These are phyloP conservation scores for Fusarium falciforme DNA, from an alignment of 2,329 filamentous ascomycete genomes.

Conservation along the genomic window DNA sequence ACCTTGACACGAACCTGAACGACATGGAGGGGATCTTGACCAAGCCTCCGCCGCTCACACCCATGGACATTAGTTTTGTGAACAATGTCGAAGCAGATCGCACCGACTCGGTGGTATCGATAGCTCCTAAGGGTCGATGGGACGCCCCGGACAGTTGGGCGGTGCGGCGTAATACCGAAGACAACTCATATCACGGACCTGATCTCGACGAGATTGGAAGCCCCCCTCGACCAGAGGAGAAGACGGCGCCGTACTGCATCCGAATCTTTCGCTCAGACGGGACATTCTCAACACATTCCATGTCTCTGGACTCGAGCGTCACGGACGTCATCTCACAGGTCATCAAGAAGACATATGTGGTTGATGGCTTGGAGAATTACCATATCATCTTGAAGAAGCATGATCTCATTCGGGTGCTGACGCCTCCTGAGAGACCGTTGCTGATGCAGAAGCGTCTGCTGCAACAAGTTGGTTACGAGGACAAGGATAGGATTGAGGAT, in stretches of 20 bases:
- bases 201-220: constrained; percentile 77
- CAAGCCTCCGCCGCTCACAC: constrained; percentile 75
- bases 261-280: constrained; percentile 94
- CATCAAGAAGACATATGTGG: constrained; percentile 92
- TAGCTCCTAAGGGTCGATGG: constrained; percentile 73
- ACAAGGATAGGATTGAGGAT: constrained; percentile 88
- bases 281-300: constrained; percentile 92
- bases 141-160: constrained; percentile 98
- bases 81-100: constrained; percentile 58
- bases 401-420: constrained; percentile 85
- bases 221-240: constrained; percentile 78
- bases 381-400: constrained; percentile 96
- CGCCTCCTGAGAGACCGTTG: constrained; percentile 82
- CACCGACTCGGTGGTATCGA: constrained; percentile 48
- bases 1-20: constrained; percentile 86
- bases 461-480: constrained; percentile 91
- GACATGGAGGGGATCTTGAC: constrained; percentile 93
- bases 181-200: constrained; percentile 65
- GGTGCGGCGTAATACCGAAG: constrained; percentile 79
- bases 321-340: constrained; percentile 89
- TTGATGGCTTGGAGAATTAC: constrained; percentile 92
- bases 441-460: constrained; percentile 91
- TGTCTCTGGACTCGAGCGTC: constrained; percentile 85
- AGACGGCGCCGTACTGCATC: constrained; percentile 85
- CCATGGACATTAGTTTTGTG: constrained; percentile 70